Conservation (phyloP, 805 yeast species). For the Pichia gijzeniarum region DNA sequence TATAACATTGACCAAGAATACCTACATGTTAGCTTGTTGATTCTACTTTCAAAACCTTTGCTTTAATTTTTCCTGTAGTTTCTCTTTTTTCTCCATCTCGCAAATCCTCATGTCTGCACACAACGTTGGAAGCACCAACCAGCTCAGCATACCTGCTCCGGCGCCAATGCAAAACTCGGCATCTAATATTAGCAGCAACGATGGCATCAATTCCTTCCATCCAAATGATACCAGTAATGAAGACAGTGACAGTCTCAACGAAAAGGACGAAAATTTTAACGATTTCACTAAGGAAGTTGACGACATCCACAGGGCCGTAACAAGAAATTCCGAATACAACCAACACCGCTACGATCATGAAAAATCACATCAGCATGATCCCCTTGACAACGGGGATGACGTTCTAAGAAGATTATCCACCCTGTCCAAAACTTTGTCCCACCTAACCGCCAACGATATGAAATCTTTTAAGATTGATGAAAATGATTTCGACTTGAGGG, state of each 20-base stretch:
- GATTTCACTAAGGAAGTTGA: neutral
- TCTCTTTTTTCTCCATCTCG: no score
- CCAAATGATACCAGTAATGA: neutral
- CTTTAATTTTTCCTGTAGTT: no score
- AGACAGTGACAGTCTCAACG: neutral
- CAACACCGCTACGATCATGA: no score
- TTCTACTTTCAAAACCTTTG: no score
- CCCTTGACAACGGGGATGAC: neutral
- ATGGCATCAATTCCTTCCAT: conserved; percentile 2
- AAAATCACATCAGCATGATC: neutral
- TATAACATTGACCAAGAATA: no score
- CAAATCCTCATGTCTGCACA: no score
- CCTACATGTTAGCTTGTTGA: no score
- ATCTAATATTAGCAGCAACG: neutral
- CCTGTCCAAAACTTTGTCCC: conserved; percentile 11
- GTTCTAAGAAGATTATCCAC: conserved; percentile 10
- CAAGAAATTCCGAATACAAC: neutral
- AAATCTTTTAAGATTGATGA: conserved; percentile 13
- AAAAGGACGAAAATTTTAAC: neutral
- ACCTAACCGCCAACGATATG: conserved; percentile 14
- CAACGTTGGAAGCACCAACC: neutral
- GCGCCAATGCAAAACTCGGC: neutral
- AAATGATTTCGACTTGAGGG: conserved; percentile 35
- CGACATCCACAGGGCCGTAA: neutral
- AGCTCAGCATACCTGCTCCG: neutral